These are phyloP conservation scores for Albophoma yamanashiensis DNA, from an alignment of 2,329 filamentous ascomycete genomes.

Conservation along the genomic window DNA sequence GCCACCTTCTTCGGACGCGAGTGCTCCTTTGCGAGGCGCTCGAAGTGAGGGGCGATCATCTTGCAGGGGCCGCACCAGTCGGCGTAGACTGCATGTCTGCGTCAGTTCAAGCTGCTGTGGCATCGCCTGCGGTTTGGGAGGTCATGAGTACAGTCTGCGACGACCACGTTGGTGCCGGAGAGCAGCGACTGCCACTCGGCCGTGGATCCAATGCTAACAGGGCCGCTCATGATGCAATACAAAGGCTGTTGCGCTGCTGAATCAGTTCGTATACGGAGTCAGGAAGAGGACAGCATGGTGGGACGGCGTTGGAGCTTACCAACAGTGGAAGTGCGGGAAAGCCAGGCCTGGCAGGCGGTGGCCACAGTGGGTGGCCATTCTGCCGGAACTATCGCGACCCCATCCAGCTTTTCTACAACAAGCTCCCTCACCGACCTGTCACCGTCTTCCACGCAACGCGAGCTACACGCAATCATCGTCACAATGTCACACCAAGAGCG, in stretches of 20 bases:
- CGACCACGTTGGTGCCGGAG: conserved; percentile 63
- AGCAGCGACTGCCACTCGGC: conserved; percentile 65
- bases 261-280: neutral
- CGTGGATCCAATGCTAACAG: conserved; percentile 50
- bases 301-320: conserved; percentile 6
- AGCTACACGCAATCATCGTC: neutral
- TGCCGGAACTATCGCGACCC: conserved; percentile 12
- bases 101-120: conserved; percentile 12
- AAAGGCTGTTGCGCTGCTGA: neutral
- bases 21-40: conserved; percentile 69
- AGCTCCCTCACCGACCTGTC: neutral
- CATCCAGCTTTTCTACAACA: conserved; percentile 5
- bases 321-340: conserved; percentile 5
- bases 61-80: conserved; percentile 95
- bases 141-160: conserved; percentile 71
- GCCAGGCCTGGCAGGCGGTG: conserved; percentile 9
- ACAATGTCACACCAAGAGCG: conserved; percentile 22
- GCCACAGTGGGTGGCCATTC: conserved; percentile 5
- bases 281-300: conserved; percentile 1
- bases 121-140: neutral
- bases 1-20: conserved; percentile 73
- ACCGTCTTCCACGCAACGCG: neutral
- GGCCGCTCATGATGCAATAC: conserved; percentile 29
- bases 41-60: conserved; percentile 80
- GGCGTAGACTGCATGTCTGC: conserved; percentile 61